Evolutionary conservation across 2,329 filamentous ascomycete species (phyloP).

Genomic region (Hawksworthiomyces lignivorus): DNA sequence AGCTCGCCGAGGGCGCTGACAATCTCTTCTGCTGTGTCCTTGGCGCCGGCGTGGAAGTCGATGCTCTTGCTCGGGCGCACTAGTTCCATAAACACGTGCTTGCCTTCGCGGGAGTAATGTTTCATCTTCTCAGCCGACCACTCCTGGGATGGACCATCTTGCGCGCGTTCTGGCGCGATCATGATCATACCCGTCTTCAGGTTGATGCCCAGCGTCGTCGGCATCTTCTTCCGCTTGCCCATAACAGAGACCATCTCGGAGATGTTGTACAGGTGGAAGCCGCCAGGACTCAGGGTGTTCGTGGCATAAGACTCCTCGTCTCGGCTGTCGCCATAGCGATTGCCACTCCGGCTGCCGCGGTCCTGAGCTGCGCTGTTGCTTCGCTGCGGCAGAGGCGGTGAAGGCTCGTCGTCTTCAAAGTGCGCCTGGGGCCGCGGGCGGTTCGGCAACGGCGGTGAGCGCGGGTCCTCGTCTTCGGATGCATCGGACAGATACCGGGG

Average conservation of each 20-base stretch:
- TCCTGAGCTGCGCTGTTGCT: too few relatives aligned
- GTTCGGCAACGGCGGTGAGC: slow-evolving; percentile 53
- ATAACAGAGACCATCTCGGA: slow-evolving; percentile 96
- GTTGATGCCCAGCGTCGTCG: slow-evolving; percentile 93
- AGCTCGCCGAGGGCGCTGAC: slow-evolving; percentile 81
- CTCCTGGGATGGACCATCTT: slow-evolving; percentile 78
- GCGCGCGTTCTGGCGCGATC: slow-evolving; percentile 77
- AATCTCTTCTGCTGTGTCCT: slow-evolving; percentile 94
- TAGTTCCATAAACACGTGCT: slow-evolving; percentile 93
- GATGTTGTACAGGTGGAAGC: slow-evolving; percentile 92
- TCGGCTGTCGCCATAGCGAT: slow-evolving; percentile 12
- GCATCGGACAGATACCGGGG: slow-evolving; percentile 58
- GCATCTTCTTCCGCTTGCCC: slow-evolving; percentile 97
- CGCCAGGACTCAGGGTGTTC: slow-evolving; percentile 54
- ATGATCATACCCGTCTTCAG: slow-evolving; percentile 80
- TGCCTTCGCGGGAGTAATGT: slow-evolving; percentile 97
- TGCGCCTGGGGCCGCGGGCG: slow-evolving; percentile 51
- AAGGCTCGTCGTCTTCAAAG: slow-evolving; percentile 22
- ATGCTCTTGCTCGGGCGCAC: slow-evolving; percentile 88
- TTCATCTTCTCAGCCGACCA: slow-evolving; percentile 93
- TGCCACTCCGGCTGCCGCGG: not conserved
- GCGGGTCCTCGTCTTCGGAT: slow-evolving; percentile 56
- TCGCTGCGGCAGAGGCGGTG: slow-evolving; percentile 15
- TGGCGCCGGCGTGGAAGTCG: slow-evolving; percentile 94
- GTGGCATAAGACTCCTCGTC: slow-evolving; percentile 22